Conservation (phyloP, 352 stramenopile genomes). For the Phytophthora hybrid region DNA sequence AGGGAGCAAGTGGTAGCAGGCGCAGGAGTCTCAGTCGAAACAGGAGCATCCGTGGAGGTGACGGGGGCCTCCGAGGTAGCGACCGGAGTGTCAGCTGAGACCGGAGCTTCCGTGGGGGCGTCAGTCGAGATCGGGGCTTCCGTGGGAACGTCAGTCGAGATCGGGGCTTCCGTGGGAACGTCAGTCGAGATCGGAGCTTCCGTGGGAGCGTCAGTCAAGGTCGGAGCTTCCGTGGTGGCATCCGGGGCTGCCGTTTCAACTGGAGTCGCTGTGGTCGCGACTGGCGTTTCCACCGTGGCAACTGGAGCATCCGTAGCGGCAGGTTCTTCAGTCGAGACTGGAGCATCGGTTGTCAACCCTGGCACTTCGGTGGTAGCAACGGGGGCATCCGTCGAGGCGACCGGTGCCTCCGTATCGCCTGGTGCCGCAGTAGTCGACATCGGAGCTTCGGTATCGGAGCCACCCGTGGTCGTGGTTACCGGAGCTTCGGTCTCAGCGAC, state of each 20-base stretch:
- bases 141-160: neutral
- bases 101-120: neutral
- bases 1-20: slow-evolving; percentile 15
- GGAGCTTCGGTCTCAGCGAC: neutral
- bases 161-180: neutral
- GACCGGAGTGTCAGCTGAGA: neutral
- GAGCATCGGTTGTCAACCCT: neutral
- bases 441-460: neutral
- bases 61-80: too few relatives aligned
- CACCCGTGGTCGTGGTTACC: neutral
- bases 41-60: neutral
- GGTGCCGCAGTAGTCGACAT: neutral
- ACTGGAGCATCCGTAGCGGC: neutral
- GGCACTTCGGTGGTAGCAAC: neutral
- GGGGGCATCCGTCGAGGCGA: neutral
- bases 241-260: neutral
- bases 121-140: neutral
- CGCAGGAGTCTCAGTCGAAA: neutral
- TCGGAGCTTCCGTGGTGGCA: neutral
- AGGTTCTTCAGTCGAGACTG: neutral
- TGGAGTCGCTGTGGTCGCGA: neutral
- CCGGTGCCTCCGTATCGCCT: neutral
- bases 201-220: neutral
- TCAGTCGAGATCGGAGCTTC: neutral
- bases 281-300: neutral